Base-by-base conservation (phyloP, 495 filamentous ascomycete genomes). In the Trichoderma reesei region DNA sequence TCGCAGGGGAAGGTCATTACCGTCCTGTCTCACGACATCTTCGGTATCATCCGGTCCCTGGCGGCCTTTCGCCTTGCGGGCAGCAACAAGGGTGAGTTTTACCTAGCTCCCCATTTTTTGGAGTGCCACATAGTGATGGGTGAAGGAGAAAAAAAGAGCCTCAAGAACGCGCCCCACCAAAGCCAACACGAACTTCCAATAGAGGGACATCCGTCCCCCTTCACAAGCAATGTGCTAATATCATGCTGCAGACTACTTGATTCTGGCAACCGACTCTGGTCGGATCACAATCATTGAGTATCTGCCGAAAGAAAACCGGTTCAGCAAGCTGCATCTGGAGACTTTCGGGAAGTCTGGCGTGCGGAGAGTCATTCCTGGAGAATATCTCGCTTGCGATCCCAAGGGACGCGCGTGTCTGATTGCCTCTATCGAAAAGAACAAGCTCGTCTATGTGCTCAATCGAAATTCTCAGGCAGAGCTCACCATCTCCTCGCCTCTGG, bases 321-420 rank as follows among this genome's bases (percentile, higher is more conserved):
- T 98, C 74, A 88, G 87, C 68, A 85, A 90, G 18, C 84, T 98
- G 65, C 92, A 97, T 70, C 83, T 95, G 41, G 95, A 99, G 76
- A 99, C 95, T 3, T 99, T 96, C 71, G 95, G 95, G 60, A 98
- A 98, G 74, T 96, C 92, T 13, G 95, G 94, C n/a, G 84, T 96
- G 26, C 87, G 95, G 41, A 85, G 95, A 63, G 93, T 97, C 16
- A 83, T 99, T 66, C 95, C 95, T 3, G 95, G 95, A 14, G 91
- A 99, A 72, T 98, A 94, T 71, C 81, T 99, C 20, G 94, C 92
- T 2, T 88, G 88, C 9, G 95, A 99, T 73, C 95, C 95, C 9
- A 95, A 95, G 73, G 95, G 95, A 44, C 83, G 95, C 74, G 95
- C 95, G 41, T 96, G 92, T 73, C 80, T 99, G 68, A 91, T 97